A percentile compares a stretch with the other conserved stretches of the same genome.
phyloP scores from a whole-genome alignment of 306 rosid species.

The Prunus dulcis region DNA sequence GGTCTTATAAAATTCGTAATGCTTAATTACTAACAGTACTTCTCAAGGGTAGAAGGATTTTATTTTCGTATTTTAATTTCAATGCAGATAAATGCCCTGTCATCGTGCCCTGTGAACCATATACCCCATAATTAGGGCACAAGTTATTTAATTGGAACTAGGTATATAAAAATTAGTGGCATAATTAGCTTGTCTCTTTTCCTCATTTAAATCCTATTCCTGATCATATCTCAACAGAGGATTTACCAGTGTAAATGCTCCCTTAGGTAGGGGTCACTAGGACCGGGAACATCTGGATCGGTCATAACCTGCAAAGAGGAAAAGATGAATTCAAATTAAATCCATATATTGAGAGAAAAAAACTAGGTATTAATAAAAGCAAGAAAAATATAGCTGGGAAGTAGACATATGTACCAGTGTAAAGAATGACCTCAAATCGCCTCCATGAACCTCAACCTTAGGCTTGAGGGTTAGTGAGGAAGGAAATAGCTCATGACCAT shows the following conservation, averaged over 20 bases:
- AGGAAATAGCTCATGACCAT: slow-evolving; percentile 80
- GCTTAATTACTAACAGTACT: background rate
- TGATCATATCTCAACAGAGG: background rate
- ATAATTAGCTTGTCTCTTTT: background rate
- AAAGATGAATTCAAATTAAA: background rate
- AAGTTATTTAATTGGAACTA: background rate
- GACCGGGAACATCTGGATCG: slow-evolving; percentile 97
- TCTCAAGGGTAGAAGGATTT: background rate
- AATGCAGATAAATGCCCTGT: background rate
- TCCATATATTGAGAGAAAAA: background rate
- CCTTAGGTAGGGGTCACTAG: slow-evolving; percentile 88
- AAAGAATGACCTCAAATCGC: slow-evolving; percentile 82
- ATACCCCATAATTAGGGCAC: background rate
- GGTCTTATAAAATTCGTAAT: background rate
- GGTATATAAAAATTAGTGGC: background rate
- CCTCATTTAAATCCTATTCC: background rate
- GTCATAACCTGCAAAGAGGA: slow-evolving; percentile 58
- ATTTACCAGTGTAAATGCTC: slow-evolving; percentile 88
- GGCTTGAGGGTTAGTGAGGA: slow-evolving; percentile 58
- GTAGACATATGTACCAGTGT: slow-evolving; percentile 51
- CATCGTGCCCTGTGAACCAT: too few relatives aligned
- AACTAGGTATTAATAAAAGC: background rate
- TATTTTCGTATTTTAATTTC: background rate
- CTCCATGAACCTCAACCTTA: slow-evolving; percentile 81
- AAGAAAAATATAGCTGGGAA: background rate